Evolutionary conservation across 345 rosid species (phyloP).

Genomic region (Pistacia atlantica): DNA sequence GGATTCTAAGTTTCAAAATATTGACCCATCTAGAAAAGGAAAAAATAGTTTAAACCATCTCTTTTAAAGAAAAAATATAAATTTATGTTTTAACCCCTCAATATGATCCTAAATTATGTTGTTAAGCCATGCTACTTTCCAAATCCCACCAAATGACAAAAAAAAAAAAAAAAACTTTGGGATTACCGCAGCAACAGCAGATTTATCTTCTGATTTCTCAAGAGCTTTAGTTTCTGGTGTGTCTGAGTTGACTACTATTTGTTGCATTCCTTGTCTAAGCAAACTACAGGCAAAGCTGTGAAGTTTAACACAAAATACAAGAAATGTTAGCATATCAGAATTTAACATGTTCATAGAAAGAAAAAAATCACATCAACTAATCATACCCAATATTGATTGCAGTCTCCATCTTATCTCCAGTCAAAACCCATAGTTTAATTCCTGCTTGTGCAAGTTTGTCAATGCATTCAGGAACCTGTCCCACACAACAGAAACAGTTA

Average conservation of each 20-base stretch:
- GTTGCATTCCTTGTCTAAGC: slow-evolving; percentile 93
- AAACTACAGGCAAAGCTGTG: slow-evolving; percentile 95
- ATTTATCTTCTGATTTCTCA: slow-evolving; percentile 76
- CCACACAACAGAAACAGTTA: slow-evolving; percentile 13
- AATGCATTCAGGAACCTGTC: slow-evolving; percentile 95
- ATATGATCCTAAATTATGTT: not conserved
- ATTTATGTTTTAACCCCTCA: not conserved
- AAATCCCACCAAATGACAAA: not conserved
- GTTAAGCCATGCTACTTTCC: not conserved
- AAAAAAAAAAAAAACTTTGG: not conserved
- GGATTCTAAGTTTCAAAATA: not conserved
- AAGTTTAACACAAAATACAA: slow-evolving; percentile 20
- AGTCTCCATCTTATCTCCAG: slow-evolving; percentile 99
- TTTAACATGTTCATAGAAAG: not conserved
- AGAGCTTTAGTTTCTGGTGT: slow-evolving; percentile 60
- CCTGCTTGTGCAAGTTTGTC: slow-evolving; percentile 99
- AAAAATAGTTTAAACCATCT: too few relatives aligned
- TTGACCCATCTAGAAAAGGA: not conserved
- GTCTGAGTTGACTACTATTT: slow-evolving; percentile 81
- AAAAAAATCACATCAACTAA: not conserved
- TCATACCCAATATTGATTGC: slow-evolving; percentile 92
- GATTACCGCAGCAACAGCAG: slow-evolving; percentile 56
- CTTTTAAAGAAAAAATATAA: too few relatives aligned
- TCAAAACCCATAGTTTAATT: slow-evolving; percentile 92
- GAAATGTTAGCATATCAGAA: slow-evolving; percentile 24